A percentile compares a stretch with the other conserved stretches of the same genome.
These are phyloP conservation scores for Botrytis porri DNA, from an alignment of 2,329 filamentous ascomycete genomes.

Conservation along the genomic window DNA sequence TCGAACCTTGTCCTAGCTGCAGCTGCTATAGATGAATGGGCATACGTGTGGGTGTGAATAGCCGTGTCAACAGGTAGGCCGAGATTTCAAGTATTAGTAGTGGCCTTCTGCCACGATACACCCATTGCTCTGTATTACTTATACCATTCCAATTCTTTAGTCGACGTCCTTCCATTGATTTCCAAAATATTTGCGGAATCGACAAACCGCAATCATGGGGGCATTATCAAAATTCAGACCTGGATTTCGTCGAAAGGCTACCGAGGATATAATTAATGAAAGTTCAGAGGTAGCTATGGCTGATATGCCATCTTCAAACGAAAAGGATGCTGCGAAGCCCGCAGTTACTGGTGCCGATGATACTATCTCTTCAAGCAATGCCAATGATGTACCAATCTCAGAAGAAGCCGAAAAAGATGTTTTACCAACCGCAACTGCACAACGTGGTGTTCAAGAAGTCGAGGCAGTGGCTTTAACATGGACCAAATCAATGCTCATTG, in stretches of 20 bases:
- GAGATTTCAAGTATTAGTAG: conserved; percentile 11
- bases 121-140: neutral
- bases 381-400: neutral
- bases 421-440: conserved; percentile 28
- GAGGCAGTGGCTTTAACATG: conserved; percentile 52
- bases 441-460: conserved; percentile 48
- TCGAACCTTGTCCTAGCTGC: neutral
- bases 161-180: neutral
- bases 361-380: neutral
- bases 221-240: conserved; percentile 23
- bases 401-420: conserved; percentile 24
- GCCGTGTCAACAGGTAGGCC: neutral
- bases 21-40: neutral
- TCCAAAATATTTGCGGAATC: conserved; percentile 4
- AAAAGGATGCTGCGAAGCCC: conserved; percentile 12
- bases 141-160: neutral
- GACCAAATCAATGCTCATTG: conserved; percentile 47
- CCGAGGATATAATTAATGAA: conserved; percentile 20
- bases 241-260: conserved; percentile 18
- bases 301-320: conserved; percentile 15
- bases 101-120: neutral
- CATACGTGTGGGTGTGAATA: neutral
- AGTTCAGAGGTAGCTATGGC: conserved; percentile 13
- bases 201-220: conserved; percentile 23
- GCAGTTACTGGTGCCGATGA: neutral